Conservation (phyloP, 495 filamentous ascomycete species). For the Glonium stellatum region DNA sequence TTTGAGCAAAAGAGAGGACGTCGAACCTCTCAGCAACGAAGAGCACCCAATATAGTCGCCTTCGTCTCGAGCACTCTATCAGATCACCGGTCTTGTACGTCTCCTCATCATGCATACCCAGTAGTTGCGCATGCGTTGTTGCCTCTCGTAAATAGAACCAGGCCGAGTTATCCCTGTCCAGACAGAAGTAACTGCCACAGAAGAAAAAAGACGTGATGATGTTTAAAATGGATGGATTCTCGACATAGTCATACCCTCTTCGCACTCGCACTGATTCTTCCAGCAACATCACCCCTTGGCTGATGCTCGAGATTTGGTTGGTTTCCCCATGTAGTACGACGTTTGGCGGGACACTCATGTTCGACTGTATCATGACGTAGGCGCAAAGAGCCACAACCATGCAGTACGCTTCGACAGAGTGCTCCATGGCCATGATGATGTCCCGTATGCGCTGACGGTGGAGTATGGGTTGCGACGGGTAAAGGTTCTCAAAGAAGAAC, state of each 20-base stretch:
- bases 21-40: conserved; percentile 62
- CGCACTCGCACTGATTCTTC: conserved; percentile 70
- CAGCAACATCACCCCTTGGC: conserved; percentile 45
- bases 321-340: conserved; percentile 12
- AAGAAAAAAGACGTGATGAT: conserved; percentile 75
- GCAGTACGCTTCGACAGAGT: conserved; percentile 67
- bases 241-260: conserved; percentile 66
- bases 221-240: conserved; percentile 57
- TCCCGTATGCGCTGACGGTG: conserved; percentile 60
- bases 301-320: conserved; percentile 16
- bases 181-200: conserved; percentile 66
- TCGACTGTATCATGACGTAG: conserved; percentile 78
- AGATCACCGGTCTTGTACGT: conserved; percentile 43
- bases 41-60: conserved; percentile 65
- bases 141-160: conserved; percentile 70
- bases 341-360: conserved; percentile 50
- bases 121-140: conserved; percentile 50
- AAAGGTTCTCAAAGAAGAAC: conserved; percentile 78
- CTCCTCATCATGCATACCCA: conserved; percentile 55
- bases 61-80: conserved; percentile 47
- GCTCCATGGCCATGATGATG: conserved; percentile 53
- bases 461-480: conserved; percentile 76
- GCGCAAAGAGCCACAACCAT: conserved; percentile 72
- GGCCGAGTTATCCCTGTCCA: conserved; percentile 64
- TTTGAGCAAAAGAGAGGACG: not conserved